phyloP scores from a whole-genome alignment of 768 basidiomycete genomes.

The Imleria badia region DNA sequence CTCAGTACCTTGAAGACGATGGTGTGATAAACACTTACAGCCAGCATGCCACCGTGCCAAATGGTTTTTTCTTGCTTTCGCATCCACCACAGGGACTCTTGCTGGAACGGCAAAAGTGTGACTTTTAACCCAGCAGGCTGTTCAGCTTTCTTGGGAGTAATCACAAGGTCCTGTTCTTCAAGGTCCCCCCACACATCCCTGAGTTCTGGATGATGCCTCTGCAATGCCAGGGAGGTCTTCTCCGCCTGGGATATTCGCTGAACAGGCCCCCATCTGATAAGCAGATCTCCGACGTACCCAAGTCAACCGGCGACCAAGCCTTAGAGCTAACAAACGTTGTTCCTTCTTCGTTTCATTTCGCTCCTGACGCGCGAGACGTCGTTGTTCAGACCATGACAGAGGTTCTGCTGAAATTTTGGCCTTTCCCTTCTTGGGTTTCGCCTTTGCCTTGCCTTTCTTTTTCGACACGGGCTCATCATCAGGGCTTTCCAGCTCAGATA shows the following conservation, averaged over 20 bases:
- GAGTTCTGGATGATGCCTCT: slow-evolving; percentile 77
- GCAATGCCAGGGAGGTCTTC: slow-evolving; percentile 60
- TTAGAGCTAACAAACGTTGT: slow-evolving; percentile 47
- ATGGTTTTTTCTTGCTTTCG: slow-evolving; percentile 82
- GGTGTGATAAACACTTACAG: slow-evolving; percentile 48
- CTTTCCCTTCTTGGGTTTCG: slow-evolving; percentile 22
- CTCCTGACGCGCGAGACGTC: slow-evolving; percentile 20
- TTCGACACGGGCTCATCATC: slow-evolving; percentile 25
- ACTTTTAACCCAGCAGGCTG: slow-evolving; percentile 86
- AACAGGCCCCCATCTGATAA: slow-evolving; percentile 4
- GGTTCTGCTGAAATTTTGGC: background rate
- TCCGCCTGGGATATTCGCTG: slow-evolving; percentile 57
- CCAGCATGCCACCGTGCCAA: slow-evolving; percentile 92
- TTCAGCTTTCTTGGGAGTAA: slow-evolving; percentile 65
- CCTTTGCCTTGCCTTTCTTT: slow-evolving; percentile 34
- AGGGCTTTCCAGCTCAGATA: slow-evolving; percentile 6
- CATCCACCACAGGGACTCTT: slow-evolving; percentile 96
- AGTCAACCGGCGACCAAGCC: slow-evolving; percentile 75
- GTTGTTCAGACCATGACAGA: slow-evolving; percentile 12
- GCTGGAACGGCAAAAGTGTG: slow-evolving; percentile 90
- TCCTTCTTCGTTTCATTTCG: slow-evolving; percentile 41
- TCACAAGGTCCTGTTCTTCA: slow-evolving; percentile 56
- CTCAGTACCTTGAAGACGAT: slow-evolving; percentile 6
- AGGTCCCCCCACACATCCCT: slow-evolving; percentile 87
- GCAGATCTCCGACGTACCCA: slow-evolving; percentile 43